Conservation (phyloP, 495 filamentous ascomycete genomes). For the Tetracladium marchalianum region DNA sequence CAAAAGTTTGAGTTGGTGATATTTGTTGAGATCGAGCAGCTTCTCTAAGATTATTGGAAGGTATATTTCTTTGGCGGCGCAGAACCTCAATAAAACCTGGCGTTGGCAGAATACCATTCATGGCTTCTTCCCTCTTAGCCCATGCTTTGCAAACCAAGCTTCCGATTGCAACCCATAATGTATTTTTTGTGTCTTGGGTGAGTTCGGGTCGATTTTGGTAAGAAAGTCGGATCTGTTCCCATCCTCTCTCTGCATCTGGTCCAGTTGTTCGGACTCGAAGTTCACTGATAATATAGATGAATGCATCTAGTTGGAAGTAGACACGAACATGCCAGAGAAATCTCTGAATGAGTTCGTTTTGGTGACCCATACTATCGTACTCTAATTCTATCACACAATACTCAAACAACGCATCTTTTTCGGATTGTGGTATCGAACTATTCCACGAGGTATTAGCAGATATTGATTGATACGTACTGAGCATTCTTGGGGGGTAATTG, state of each 20-base stretch:
- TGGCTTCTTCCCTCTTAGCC: conserved; percentile 29
- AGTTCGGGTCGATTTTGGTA: conserved; percentile 37
- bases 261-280: conserved; percentile 39
- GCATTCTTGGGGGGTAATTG: too few species aligned
- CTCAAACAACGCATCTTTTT: conserved; percentile 38
- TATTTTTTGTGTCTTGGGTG: conserved; percentile 30
- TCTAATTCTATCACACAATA: conserved; percentile 32
- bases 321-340: conserved; percentile 40
- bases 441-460: neutral
- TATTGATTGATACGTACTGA: too few species aligned
- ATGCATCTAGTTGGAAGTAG: conserved; percentile 42
- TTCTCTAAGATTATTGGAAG: conserved; percentile 1
- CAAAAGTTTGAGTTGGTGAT: neutral
- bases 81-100: conserved; percentile 13
- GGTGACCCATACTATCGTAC: conserved; percentile 31
- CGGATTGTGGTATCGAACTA: conserved; percentile 16
- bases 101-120: neutral
- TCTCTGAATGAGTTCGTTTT: conserved; percentile 24
- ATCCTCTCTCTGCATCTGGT: conserved; percentile 40
- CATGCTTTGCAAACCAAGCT: conserved; percentile 36
- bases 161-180: conserved; percentile 28
- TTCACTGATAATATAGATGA: conserved; percentile 42
- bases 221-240: conserved; percentile 30
- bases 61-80: conserved; percentile 13
- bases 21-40: neutral